Evolutionary conservation across 2,329 filamentous ascomycete species (phyloP).

Genomic region (Nothopassalora personata): DNA sequence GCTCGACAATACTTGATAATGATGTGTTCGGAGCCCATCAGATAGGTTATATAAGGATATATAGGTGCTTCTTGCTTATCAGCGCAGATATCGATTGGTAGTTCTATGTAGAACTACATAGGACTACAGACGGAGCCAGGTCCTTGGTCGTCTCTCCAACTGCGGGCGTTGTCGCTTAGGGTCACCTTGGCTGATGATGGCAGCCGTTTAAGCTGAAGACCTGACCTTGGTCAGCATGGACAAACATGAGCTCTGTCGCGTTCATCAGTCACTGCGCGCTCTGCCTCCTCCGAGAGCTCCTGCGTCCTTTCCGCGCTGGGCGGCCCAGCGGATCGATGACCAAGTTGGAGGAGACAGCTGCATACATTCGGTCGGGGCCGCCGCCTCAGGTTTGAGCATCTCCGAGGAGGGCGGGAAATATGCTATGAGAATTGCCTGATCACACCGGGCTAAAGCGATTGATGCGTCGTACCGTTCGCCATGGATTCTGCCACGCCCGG

Average conservation of each 20-base stretch:
- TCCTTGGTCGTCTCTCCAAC: not conserved
- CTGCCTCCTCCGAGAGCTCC: no score
- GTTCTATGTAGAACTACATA: no score
- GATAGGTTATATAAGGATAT: no score
- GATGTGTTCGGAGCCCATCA: not conserved
- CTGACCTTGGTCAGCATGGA: not conserved
- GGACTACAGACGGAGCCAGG: not conserved
- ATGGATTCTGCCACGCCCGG: constrained; percentile 10
- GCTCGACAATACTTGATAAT: not conserved
- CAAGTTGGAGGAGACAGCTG: not conserved
- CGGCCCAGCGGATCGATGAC: not conserved
- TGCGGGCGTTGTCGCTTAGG: no score
- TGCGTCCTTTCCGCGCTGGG: not conserved
- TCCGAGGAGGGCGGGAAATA: not conserved
- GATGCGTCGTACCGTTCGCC: not conserved
- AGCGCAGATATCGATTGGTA: not conserved
- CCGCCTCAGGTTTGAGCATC: not conserved
- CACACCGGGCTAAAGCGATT: not conserved
- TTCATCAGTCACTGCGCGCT: not conserved
- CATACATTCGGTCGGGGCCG: not conserved
- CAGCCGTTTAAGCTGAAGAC: not conserved
- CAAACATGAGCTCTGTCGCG: not conserved
- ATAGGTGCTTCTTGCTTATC: not conserved
- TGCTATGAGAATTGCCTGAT: constrained; percentile 1
- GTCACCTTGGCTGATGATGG: not conserved